These are phyloP conservation scores for Chrysosporium queenslandicum DNA, from an alignment of 2,329 filamentous ascomycete species.

Conservation along the genomic window DNA sequence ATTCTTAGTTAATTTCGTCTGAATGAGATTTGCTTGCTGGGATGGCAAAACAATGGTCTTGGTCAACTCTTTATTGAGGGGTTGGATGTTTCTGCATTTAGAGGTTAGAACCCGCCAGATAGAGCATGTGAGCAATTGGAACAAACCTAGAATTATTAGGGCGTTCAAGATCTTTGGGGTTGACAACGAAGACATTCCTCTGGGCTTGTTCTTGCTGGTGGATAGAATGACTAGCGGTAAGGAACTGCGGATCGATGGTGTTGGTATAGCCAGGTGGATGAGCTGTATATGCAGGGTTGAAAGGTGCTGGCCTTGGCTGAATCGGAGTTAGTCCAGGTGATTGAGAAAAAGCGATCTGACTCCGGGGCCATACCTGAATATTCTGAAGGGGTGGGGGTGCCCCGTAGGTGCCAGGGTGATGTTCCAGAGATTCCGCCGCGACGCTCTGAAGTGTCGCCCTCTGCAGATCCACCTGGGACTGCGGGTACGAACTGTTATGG, in stretches of 20 bases:
- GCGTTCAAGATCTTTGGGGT: constrained; percentile 17
- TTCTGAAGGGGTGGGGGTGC: constrained; percentile 7
- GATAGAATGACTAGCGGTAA: constrained; percentile 23
- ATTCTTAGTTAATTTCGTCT: neutral
- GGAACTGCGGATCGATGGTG: constrained; percentile 35
- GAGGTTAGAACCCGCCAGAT: neutral
- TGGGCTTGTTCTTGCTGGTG: constrained; percentile 11
- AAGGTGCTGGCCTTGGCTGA: constrained; percentile 16
- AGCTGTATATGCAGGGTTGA: constrained; percentile 25
- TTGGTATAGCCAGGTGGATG: constrained; percentile 24
- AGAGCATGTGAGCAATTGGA: neutral
- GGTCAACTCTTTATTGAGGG: neutral
- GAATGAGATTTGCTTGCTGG: neutral
- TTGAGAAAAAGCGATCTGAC: neutral
- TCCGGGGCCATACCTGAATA: neutral
- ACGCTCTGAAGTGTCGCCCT: constrained; percentile 7
- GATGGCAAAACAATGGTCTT: neutral
- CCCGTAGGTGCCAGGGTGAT: constrained; percentile 8
- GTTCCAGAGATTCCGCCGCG: neutral
- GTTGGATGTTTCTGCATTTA: neutral
- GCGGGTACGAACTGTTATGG: constrained; percentile 7
- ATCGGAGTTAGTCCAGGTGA: neutral
- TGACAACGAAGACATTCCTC: constrained; percentile 15
- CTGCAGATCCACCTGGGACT: constrained; percentile 12
- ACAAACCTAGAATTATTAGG: constrained; percentile 10